Conservation (phyloP, 257 asterid genomes). For the Rauvolfia tetraphylla region DNA sequence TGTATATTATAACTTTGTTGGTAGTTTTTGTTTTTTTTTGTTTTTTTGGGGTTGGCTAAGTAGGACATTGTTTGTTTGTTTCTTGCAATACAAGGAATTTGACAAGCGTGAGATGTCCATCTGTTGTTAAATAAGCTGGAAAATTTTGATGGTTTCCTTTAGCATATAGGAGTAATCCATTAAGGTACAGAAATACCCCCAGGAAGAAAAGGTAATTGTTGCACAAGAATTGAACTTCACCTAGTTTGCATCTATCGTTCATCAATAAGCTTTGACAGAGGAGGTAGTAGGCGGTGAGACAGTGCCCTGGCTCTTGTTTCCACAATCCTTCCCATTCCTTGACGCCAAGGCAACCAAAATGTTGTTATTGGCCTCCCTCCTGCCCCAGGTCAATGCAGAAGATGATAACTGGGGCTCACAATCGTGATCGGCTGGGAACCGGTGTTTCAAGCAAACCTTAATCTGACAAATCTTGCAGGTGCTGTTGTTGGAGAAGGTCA, state of each 20-base stretch:
- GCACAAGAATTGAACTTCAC: not conserved
- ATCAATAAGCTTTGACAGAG: conserved; percentile 28
- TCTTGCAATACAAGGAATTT: not conserved
- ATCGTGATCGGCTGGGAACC: conserved; percentile 78
- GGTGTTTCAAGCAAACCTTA: conserved; percentile 69
- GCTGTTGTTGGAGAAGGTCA: conserved; percentile 84
- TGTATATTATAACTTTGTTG: no score
- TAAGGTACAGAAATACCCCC: no score
- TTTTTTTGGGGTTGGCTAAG: no score
- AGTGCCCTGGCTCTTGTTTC: conserved; percentile 26
- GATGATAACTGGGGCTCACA: conserved; percentile 33
- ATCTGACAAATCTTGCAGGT: conserved; percentile 61
- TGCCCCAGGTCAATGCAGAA: conserved; percentile 5
- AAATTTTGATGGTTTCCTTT: not conserved
- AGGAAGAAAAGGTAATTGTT: not conserved
- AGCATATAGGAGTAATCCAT: not conserved
- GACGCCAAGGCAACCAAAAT: conserved; percentile 54
- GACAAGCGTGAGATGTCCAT: no score
- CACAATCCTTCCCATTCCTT: conserved; percentile 66
- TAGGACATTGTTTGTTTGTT: not conserved
- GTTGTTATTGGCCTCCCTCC: conserved; percentile 24
- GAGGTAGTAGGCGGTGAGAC: conserved; percentile 19
- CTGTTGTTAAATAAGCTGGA: not conserved
- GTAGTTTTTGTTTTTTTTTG: no score
- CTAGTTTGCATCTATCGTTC: not conserved